Evolutionary conservation across 192 early-diverging fungal genomes (phyloP), one percentile per base, ranked within the genome.

Genomic region (Irineochytrium annulatum): DNA sequence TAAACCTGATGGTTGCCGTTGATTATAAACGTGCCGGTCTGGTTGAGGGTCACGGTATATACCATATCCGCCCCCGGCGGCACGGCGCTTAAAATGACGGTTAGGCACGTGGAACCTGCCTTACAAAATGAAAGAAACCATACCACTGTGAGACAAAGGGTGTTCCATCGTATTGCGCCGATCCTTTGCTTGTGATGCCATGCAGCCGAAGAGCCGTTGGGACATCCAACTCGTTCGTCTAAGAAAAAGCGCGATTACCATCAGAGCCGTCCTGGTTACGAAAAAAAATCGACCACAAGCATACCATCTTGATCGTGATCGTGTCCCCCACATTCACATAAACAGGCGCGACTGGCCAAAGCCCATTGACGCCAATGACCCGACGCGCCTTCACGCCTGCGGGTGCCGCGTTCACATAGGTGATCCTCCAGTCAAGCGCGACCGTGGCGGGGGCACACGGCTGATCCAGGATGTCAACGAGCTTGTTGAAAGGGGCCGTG

Each of bases 261-360:
- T 16, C 14, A 43, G n/a, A 43, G 13, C 39, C n/a, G 39, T 43
- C n/a, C 13, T 43, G 13, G 13, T 43, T n/a, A 43, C 13, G n/a
- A 43, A 43, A 43, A 43, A 43, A 43, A 43, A n/a, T 16, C 39
- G n/a, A n/a, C 39, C 14, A 43, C n/a, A 16, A 13, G 11, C 6
- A 24, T 51, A 22, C 49, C 49, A 51, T 8, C 19, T 20, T 6
- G 11, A 51, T 51, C 49, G 19, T n/a, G 20, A 51, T 13, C 8
- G 49, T 51, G 28, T 51, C 49, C 20, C 49, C 49, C 11, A 51
- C 19, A 22, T 51, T 51, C 13, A 27, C 49, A 51, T 51, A 51
- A 8, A 51, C 49, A 20, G 49, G 20, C 19, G 19, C 49, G 11
- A 22, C 11, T 6, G 49, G 49, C 49, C 49, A 51, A 14, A 51